These are phyloP conservation scores for Candida dubliniensis DNA, from an alignment of 1,139 yeast species.

Conservation along the genomic window DNA sequence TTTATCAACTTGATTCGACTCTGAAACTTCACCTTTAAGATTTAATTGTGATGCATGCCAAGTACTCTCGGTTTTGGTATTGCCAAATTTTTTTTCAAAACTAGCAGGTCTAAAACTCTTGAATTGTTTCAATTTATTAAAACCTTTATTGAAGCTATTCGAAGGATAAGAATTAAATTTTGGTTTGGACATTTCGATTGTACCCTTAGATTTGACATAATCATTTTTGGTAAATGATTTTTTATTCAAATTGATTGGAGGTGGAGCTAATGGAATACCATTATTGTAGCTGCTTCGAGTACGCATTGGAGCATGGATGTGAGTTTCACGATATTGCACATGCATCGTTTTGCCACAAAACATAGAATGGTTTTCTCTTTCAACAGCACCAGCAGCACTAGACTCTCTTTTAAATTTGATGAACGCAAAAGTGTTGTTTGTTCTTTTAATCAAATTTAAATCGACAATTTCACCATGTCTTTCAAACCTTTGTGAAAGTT, in stretches of 20 bases:
- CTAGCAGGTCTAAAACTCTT: slow-evolving; percentile 1
- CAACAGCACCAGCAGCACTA: slow-evolving; percentile 84
- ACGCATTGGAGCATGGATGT: slow-evolving; percentile 16
- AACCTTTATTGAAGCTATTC: slow-evolving; percentile 14
- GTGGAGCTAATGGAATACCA: slow-evolving; percentile 64
- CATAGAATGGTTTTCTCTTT: slow-evolving; percentile 76
- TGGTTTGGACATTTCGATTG: slow-evolving; percentile 9
- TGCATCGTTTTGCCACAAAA: slow-evolving; percentile 74
- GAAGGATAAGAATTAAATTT: slow-evolving; percentile 17
- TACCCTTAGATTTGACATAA: slow-evolving; percentile 5
- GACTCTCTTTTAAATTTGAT: slow-evolving; percentile 61
- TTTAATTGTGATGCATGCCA: slow-evolving; percentile 14
- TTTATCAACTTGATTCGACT: background rate
- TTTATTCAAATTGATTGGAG: slow-evolving; percentile 62
- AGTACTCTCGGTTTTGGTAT: slow-evolving; percentile 2
- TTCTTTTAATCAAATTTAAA: slow-evolving; percentile 51
- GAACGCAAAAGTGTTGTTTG: slow-evolving; percentile 66
- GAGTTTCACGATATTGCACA: slow-evolving; percentile 75
- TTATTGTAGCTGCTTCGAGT: slow-evolving; percentile 7
- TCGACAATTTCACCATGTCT: slow-evolving; percentile 65
- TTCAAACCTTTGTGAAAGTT: slow-evolving; percentile 55
- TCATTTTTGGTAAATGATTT: slow-evolving; percentile 19
- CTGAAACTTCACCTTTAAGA: slow-evolving; percentile 8
- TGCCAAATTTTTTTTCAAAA: background rate
- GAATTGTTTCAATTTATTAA: slow-evolving; percentile 2